A percentile compares a stretch with the other conserved stretches of the same genome.
These are phyloP conservation scores for Psilocybe azurescens DNA, from an alignment of 768 basidiomycete species.

Conservation along the genomic window DNA sequence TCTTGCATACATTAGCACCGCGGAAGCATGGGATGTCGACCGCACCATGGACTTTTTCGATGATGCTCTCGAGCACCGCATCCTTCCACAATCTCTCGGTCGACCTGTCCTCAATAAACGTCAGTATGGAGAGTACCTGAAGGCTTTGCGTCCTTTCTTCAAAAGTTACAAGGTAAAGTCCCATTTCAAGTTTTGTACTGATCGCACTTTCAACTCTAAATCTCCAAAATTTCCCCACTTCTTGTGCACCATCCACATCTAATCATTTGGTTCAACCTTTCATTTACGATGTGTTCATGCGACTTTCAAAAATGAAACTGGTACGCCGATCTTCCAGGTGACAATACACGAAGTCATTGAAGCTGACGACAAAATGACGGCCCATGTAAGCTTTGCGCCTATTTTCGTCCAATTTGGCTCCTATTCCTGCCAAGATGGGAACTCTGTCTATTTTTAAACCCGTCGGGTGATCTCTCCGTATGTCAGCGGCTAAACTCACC, in stretches of 20 bases:
- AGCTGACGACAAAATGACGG: constrained; percentile 20
- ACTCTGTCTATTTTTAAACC: constrained; percentile 2
- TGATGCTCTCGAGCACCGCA: constrained; percentile 38
- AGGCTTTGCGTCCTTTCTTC: constrained; percentile 32
- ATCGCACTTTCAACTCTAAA: neutral
- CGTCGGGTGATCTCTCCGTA: neutral
- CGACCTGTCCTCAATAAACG: constrained; percentile 40
- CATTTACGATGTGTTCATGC: neutral
- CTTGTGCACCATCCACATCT: no score
- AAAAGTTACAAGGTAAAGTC: constrained; percentile 30
- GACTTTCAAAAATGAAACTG: neutral
- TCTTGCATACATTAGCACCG: constrained; percentile 37
- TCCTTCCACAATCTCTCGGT: constrained; percentile 38
- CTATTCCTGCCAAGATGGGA: neutral
- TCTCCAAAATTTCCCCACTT: neutral
- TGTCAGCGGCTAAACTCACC: constrained; percentile 2
- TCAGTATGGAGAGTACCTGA: constrained; percentile 37
- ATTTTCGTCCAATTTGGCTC: neutral
- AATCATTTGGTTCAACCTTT: neutral
- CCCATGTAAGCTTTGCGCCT: constrained; percentile 20
- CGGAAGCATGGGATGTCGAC: constrained; percentile 35
- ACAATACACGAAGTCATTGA: constrained; percentile 26
- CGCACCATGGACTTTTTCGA: constrained; percentile 36
- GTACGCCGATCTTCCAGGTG: constrained; percentile 13
- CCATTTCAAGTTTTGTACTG: neutral